A percentile compares a stretch with the other conserved stretches of the same genome.
These are phyloP conservation scores for Cudoniella acicularis DNA, from an alignment of 495 filamentous ascomycete genomes.

Conservation along the genomic window DNA sequence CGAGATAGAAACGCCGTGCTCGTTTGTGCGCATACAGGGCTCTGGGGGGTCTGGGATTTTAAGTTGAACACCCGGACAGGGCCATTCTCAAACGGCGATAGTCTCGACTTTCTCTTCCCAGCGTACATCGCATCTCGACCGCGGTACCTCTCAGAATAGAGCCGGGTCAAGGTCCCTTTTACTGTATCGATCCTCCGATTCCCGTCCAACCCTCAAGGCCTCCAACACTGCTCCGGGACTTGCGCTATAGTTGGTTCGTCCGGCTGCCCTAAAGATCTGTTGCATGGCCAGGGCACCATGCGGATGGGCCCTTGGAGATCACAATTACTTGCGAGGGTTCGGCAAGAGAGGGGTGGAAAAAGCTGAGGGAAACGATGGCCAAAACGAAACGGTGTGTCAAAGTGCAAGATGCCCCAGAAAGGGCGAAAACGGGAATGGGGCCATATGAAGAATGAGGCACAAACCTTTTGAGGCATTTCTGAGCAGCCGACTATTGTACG, in stretches of 20 bases:
- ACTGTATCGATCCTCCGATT: not conserved
- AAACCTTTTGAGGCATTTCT: not conserved
- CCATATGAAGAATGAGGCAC: not conserved
- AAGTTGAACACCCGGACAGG: not conserved
- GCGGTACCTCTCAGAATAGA: not conserved
- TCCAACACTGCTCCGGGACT: not conserved
- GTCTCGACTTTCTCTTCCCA: not conserved
- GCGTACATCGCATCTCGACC: not conserved
- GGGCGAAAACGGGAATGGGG: not conserved
- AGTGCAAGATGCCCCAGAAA: not conserved
- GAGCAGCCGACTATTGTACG: too few species aligned
- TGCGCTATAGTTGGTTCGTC: not conserved
- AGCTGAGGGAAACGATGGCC: not conserved
- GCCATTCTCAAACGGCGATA: not conserved
- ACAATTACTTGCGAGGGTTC: not conserved
- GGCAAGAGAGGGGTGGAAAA: not conserved
- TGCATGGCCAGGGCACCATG: not conserved
- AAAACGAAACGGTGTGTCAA: not conserved
- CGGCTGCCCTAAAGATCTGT: not conserved
- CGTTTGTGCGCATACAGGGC: constrained; percentile 10
- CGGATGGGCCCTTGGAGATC: not conserved
- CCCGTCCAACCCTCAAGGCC: not conserved
- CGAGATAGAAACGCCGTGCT: not conserved
- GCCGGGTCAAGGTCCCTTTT: not conserved
- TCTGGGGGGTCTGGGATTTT: not conserved